Conservation (phyloP, 75 land plant species). For the Cryptomeria japonica region DNA sequence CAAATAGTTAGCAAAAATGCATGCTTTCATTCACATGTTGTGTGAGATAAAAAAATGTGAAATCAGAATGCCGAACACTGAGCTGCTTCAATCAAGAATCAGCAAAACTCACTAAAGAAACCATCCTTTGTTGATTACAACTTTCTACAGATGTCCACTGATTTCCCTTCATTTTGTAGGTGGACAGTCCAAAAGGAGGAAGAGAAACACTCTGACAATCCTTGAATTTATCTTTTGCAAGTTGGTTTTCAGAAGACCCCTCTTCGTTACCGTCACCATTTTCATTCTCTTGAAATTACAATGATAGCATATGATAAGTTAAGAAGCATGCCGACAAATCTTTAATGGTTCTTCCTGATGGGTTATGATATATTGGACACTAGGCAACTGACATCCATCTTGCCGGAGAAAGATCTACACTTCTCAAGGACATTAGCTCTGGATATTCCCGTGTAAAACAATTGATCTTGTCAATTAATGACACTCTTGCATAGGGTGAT, state of each 20-base stretch:
- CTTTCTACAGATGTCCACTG: slow-evolving; percentile 57
- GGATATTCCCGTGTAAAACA: slow-evolving; percentile 35
- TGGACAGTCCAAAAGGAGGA: slow-evolving; percentile 85
- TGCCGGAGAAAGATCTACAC: slow-evolving; percentile 71
- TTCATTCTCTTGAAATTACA: slow-evolving; percentile 9
- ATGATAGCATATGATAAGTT: no score
- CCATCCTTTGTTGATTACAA: slow-evolving; percentile 44
- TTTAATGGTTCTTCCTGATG: no score
- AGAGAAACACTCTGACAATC: slow-evolving; percentile 36
- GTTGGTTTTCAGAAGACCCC: background rate
- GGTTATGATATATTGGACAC: no score
- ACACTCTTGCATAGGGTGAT: slow-evolving; percentile 63
- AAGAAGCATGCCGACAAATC: no score
- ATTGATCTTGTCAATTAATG: slow-evolving; percentile 61
- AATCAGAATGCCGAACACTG: slow-evolving; percentile 76
- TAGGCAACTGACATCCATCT: slow-evolving; percentile 91
- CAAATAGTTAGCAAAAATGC: background rate
- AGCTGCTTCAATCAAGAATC: slow-evolving; percentile 84
- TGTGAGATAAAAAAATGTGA: slow-evolving; percentile 63
- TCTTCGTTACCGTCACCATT: slow-evolving; percentile 10
- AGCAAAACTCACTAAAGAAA: slow-evolving; percentile 57
- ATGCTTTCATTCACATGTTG: slow-evolving; percentile 6
- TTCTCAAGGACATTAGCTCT: slow-evolving; percentile 39
- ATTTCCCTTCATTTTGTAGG: slow-evolving; percentile 76
- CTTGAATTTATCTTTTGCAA: slow-evolving; percentile 16